Evolutionary conservation across 2,329 filamentous ascomycete species (phyloP).

Genomic region (Venturia carpophila): DNA sequence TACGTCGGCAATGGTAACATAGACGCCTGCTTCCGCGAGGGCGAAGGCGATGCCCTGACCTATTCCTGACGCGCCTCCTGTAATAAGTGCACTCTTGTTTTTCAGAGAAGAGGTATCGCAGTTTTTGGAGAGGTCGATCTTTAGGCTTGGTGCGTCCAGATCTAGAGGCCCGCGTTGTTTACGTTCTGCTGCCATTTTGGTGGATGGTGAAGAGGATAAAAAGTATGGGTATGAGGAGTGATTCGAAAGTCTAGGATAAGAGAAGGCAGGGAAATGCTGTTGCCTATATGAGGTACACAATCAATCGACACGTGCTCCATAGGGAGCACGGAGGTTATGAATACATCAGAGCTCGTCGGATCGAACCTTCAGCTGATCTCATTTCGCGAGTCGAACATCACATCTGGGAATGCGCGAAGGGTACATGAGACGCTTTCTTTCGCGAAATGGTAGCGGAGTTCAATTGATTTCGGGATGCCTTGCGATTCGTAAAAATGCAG

Average conservation of each 20-base stretch:
- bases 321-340: background rate
- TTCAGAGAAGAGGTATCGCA: conserved; percentile 22
- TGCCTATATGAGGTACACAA: background rate
- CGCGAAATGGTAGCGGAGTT: background rate
- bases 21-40: conserved; percentile 23
- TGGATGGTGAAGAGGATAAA: background rate
- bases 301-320: background rate
- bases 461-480: background rate
- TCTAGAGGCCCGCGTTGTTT: conserved; percentile 3
- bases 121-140: conserved; percentile 22
- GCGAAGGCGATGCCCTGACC: conserved; percentile 23
- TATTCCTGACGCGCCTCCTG: conserved; percentile 25
- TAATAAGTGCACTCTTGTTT: conserved; percentile 25
- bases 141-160: background rate
- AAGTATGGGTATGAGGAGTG: background rate
- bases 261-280: background rate
- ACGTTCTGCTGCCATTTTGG: conserved; percentile 1
- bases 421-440: background rate
- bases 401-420: background rate
- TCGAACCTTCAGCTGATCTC: background rate
- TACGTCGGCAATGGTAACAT: conserved; percentile 16
- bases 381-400: background rate
- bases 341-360: background rate
- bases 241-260: background rate
- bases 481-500: background rate